Evolutionary conservation across 2,329 filamentous ascomycete genomes (phyloP).

Genomic region (Aspergillus tamarii): DNA sequence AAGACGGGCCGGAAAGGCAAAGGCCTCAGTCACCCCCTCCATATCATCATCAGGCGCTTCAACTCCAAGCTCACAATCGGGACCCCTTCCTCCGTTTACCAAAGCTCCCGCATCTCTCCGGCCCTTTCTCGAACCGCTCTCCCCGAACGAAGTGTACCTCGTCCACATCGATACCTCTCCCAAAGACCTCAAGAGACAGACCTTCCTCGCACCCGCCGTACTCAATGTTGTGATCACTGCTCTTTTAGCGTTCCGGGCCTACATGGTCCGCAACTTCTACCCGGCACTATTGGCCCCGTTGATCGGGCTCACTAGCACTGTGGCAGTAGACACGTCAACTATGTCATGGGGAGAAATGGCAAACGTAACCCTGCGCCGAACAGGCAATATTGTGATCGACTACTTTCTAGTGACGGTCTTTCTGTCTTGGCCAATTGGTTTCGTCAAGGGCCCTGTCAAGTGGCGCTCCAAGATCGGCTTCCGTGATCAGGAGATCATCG

Average conservation of each 20-base stretch:
- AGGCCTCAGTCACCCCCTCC: conserved; percentile 28
- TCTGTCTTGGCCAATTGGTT: conserved; percentile 74
- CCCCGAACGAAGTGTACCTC: conserved; percentile 75
- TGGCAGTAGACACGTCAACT: conserved; percentile 63
- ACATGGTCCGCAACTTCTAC: conserved; percentile 73
- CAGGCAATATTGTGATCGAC: conserved; percentile 71
- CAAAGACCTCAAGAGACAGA: conserved; percentile 73
- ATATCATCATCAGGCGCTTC: conserved; percentile 32
- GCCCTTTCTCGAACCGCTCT: conserved; percentile 69
- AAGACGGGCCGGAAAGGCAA: conserved; percentile 34
- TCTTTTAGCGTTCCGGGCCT: conserved; percentile 70
- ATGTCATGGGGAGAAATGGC: conserved; percentile 61
- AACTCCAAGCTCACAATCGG: conserved; percentile 37
- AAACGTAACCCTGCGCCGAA: conserved; percentile 62
- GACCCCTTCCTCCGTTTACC: conserved; percentile 68
- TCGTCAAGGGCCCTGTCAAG: conserved; percentile 66
- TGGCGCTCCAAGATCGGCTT: conserved; percentile 82
- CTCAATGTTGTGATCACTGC: conserved; percentile 72
- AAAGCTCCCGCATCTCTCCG: conserved; percentile 64
- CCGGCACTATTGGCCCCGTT: conserved; percentile 65
- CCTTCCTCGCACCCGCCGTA: conserved; percentile 76
- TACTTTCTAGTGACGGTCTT: conserved; percentile 69
- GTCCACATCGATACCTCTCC: conserved; percentile 78
- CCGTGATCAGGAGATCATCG: conserved; percentile 76
- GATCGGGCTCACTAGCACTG: conserved; percentile 68